Conservation (phyloP, 495 filamentous ascomycete genomes). For the Xylaria palmicola region DNA sequence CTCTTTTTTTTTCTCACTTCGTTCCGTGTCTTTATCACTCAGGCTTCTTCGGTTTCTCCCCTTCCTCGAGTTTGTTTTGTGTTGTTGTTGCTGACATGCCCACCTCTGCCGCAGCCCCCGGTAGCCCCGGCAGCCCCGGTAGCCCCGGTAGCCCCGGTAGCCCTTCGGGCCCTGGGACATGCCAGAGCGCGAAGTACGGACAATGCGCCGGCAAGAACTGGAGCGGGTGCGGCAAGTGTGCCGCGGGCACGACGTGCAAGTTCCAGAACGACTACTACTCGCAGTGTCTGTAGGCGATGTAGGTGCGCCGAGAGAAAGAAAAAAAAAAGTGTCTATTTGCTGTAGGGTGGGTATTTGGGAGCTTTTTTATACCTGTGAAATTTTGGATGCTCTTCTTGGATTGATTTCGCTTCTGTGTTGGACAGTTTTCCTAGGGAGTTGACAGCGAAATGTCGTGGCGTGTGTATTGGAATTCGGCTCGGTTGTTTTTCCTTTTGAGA, state of each 20-base stretch:
- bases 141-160: background rate
- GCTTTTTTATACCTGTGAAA: too few species aligned
- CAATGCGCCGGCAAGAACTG: slow-evolving; percentile 48
- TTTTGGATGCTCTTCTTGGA: too few species aligned
- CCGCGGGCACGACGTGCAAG: slow-evolving; percentile 33
- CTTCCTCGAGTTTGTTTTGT: background rate
- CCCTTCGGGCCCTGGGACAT: slow-evolving; percentile 14
- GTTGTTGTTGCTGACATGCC: background rate
- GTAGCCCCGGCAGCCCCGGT: background rate
- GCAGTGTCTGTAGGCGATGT: slow-evolving; percentile 29
- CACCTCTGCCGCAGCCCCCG: background rate
- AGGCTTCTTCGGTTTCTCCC: background rate
- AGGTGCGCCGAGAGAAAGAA: slow-evolving; percentile 11
- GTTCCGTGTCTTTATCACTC: background rate
- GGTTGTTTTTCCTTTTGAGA: too few species aligned
- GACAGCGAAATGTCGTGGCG: too few species aligned
- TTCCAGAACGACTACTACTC: slow-evolving; percentile 41
- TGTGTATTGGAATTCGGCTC: too few species aligned
- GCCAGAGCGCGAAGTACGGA: slow-evolving; percentile 35
- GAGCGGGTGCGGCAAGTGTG: slow-evolving; percentile 40
- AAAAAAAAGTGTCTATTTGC: too few species aligned
- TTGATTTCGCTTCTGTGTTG: too few species aligned
- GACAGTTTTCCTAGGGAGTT: too few species aligned
- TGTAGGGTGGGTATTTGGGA: too few species aligned
- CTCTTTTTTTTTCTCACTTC: background rate